Percentiles rank a stretch among this genome's conserved stretches.
Conservation (phyloP, 495 filamentous ascomycete genomes). For the Usnea hakonensis region DNA sequence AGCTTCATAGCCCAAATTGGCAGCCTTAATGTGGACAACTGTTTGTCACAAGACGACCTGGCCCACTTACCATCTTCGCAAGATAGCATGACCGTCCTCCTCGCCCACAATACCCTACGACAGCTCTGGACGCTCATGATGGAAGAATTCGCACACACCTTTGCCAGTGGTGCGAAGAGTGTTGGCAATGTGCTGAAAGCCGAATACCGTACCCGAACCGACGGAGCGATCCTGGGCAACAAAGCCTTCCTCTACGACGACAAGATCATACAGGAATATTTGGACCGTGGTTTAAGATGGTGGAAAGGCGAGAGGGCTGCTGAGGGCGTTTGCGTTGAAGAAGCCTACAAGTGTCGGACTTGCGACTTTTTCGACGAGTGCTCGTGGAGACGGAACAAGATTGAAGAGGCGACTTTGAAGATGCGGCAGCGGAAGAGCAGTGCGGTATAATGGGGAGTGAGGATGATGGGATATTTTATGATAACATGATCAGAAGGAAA, state of each 20-base stretch:
- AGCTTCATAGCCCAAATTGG: constrained; percentile 73
- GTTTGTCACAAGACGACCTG: constrained; percentile 30
- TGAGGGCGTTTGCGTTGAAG: constrained; percentile 75
- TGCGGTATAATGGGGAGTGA: constrained; percentile 12
- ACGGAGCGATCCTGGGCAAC: constrained; percentile 53
- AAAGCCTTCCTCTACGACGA: constrained; percentile 66
- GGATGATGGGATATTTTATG: neutral
- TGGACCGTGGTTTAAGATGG: constrained; percentile 67
- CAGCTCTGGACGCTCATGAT: constrained; percentile 63
- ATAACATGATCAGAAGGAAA: neutral
- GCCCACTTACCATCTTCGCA: constrained; percentile 29
- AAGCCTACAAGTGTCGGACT: constrained; percentile 79
- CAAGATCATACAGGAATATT: constrained; percentile 51
- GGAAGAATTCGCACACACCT: constrained; percentile 44
- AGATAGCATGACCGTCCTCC: constrained; percentile 47
- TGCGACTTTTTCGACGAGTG: constrained; percentile 59
- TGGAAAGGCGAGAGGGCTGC: constrained; percentile 75
- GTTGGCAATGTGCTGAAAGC: constrained; percentile 48
- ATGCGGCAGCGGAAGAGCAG: constrained; percentile 20
- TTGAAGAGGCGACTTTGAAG: constrained; percentile 40
- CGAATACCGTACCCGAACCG: constrained; percentile 31
- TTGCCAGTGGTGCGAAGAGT: constrained; percentile 44
- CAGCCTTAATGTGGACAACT: constrained; percentile 53
- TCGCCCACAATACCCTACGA: constrained; percentile 50
- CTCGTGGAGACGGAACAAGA: constrained; percentile 46